A percentile compares a stretch with the other conserved stretches of the same genome.
These are phyloP conservation scores for Auriscalpium orientale DNA, from an alignment of 768 basidiomycete genomes.

Conservation along the genomic window DNA sequence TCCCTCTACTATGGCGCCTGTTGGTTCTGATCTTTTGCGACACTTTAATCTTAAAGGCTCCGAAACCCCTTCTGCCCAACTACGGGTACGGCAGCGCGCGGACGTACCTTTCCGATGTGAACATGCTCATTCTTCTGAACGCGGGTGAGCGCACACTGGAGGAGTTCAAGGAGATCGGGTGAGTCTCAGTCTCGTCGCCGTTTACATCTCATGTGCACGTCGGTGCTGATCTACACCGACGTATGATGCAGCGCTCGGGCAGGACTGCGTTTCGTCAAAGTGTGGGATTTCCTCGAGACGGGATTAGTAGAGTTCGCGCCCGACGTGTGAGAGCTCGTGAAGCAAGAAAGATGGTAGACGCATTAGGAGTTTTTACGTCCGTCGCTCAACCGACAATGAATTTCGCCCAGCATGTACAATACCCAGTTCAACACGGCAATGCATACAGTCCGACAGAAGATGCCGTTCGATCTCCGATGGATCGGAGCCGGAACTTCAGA, in stretches of 20 bases:
- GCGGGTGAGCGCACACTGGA: slow-evolving; percentile 26
- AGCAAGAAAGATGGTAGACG: background rate
- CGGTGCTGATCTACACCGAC: too few relatives aligned
- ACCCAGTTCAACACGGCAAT: too few relatives aligned
- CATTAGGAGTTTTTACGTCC: background rate
- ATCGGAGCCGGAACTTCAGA: too few relatives aligned
- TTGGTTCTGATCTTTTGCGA: background rate
- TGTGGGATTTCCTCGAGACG: background rate
- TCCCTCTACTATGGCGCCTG: background rate
- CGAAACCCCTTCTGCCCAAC: slow-evolving; percentile 26
- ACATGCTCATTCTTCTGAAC: slow-evolving; percentile 25
- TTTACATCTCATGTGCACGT: background rate
- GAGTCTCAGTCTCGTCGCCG: slow-evolving; percentile 1
- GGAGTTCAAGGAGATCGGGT: slow-evolving; percentile 24
- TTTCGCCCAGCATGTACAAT: too few relatives aligned
- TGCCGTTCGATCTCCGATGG: too few relatives aligned
- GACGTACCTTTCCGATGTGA: slow-evolving; percentile 24
- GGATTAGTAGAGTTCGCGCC: background rate
- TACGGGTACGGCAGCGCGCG: slow-evolving; percentile 25
- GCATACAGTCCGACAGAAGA: too few relatives aligned
- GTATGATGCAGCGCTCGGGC: background rate
- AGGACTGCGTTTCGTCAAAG: background rate
- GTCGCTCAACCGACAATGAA: too few relatives aligned
- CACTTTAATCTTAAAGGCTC: slow-evolving; percentile 19
- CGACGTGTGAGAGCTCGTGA: background rate